Evolutionary conservation across 2,329 filamentous ascomycete genomes (phyloP).

Genomic region (Cercospora brassicicola): DNA sequence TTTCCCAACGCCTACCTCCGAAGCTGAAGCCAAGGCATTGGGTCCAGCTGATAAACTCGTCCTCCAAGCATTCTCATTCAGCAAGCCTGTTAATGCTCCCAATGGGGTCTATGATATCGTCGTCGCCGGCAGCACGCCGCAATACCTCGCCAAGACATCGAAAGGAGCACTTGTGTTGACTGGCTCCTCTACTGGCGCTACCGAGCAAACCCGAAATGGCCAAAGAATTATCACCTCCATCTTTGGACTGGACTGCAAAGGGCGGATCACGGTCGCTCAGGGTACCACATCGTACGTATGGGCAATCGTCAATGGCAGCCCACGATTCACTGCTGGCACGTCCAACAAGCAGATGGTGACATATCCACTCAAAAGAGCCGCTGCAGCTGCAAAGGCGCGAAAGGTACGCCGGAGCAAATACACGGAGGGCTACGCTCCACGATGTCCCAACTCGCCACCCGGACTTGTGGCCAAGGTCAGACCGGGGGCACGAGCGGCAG

Average conservation of each 20-base stretch:
- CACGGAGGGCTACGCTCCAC: constrained; percentile 1
- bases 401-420: not conserved
- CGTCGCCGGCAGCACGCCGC: not conserved
- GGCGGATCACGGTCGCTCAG: constrained; percentile 9
- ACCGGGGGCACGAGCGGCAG: not conserved
- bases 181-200: constrained; percentile 6
- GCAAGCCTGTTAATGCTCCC: constrained; percentile 1
- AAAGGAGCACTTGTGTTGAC: constrained; percentile 12
- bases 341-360: not conserved
- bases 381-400: not conserved
- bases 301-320: constrained; percentile 1
- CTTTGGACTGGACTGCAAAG: constrained; percentile 14
- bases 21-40: constrained; percentile 14
- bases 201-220: not conserved
- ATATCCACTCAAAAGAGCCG: not conserved
- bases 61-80: constrained; percentile 9
- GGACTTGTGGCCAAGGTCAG: not conserved
- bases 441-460: not conserved
- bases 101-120: constrained; percentile 15
- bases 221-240: constrained; percentile 13
- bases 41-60: constrained; percentile 7
- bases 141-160: constrained; percentile 11
- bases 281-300: constrained; percentile 1
- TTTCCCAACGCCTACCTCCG: constrained; percentile 8
- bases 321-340: not conserved